A percentile compares a stretch with the other conserved stretches of the same genome.
These are phyloP conservation scores for Xylaria hypoxylon DNA, from an alignment of 2,329 filamentous ascomycete species.

Conservation along the genomic window DNA sequence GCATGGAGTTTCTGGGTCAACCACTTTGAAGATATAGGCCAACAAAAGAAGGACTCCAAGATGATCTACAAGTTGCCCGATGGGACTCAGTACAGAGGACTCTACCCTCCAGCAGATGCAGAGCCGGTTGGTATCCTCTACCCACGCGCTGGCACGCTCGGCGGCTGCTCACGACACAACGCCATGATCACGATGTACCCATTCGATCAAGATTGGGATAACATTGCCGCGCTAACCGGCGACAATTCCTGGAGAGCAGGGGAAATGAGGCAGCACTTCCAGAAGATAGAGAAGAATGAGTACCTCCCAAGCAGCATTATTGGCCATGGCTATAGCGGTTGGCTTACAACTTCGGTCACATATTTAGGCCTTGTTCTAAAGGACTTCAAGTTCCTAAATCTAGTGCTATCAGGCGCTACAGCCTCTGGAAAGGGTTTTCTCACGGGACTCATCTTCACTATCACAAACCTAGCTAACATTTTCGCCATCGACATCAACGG, in stretches of 20 bases:
- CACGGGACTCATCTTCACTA: conserved; percentile 45
- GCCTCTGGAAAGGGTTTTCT: conserved; percentile 55
- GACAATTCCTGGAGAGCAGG: conserved; percentile 68
- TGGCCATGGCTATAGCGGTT: conserved; percentile 68
- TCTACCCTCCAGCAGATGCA: conserved; percentile 55
- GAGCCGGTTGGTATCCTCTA: conserved; percentile 59
- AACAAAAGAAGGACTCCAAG: conserved; percentile 63
- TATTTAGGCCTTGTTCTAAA: conserved; percentile 59
- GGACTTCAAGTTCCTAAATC: conserved; percentile 60
- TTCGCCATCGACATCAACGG: conserved; percentile 60
- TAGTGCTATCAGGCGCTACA: conserved; percentile 58
- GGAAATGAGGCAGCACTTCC: conserved; percentile 71
- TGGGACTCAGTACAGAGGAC: conserved; percentile 54
- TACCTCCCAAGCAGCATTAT: conserved; percentile 60
- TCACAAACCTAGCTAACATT: conserved; percentile 16
- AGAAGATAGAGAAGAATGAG: conserved; percentile 66
- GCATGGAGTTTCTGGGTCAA: conserved; percentile 67
- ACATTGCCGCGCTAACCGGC: conserved; percentile 68
- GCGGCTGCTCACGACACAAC: conserved; percentile 69
- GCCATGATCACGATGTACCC: conserved; percentile 70
- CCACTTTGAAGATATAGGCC: conserved; percentile 60
- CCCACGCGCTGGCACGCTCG: conserved; percentile 60
- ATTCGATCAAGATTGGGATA: conserved; percentile 68
- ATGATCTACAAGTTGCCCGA: conserved; percentile 60
- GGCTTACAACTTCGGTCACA: conserved; percentile 62